Conservation (phyloP, 1,139 yeast genomes). For the Candida pseudocylindracea region DNA sequence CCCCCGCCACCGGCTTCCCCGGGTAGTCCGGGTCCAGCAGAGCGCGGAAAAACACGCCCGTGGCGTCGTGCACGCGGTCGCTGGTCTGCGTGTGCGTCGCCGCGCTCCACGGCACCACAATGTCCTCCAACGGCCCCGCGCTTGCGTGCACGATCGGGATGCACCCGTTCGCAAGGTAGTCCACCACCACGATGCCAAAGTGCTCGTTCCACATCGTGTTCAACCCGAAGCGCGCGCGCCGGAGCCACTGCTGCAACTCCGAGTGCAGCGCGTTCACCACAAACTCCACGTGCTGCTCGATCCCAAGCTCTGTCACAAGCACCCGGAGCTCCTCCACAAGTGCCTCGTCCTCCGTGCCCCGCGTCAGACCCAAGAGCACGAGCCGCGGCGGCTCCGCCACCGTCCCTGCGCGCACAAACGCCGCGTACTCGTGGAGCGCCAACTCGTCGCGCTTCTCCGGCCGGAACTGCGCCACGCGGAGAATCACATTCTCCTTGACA, state of each 20-base stretch:
- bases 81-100: no score
- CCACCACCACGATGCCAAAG: slow-evolving; percentile 95
- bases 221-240: slow-evolving; percentile 51
- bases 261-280: slow-evolving; percentile 58
- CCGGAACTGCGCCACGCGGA: slow-evolving; percentile 83
- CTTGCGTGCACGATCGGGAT: slow-evolving; percentile 85
- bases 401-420: slow-evolving; percentile 15
- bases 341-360: slow-evolving; percentile 42
- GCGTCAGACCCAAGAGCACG: slow-evolving; percentile 66
- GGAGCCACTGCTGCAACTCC: slow-evolving; percentile 29
- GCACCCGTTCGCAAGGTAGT: slow-evolving; percentile 70
- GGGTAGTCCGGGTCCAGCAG: no score
- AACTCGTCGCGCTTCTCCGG: slow-evolving; percentile 84
- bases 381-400: slow-evolving; percentile 21
- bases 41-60: no score
- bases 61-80: no score
- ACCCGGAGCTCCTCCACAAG: slow-evolving; percentile 28
- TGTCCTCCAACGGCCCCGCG: slow-evolving; percentile 84
- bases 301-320: slow-evolving; percentile 21
- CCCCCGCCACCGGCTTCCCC: no score
- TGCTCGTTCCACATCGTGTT: slow-evolving; percentile 99
- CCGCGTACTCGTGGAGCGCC: slow-evolving; percentile 37
- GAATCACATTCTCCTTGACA: slow-evolving; percentile 28
- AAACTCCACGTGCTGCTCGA: slow-evolving; percentile 33
- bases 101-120: slow-evolving; percentile 17